Evolutionary conservation across 2,329 filamentous ascomycete genomes (phyloP), one percentile per base, ranked within the genome.

Genomic region (Karstenula rhodostoma): DNA sequence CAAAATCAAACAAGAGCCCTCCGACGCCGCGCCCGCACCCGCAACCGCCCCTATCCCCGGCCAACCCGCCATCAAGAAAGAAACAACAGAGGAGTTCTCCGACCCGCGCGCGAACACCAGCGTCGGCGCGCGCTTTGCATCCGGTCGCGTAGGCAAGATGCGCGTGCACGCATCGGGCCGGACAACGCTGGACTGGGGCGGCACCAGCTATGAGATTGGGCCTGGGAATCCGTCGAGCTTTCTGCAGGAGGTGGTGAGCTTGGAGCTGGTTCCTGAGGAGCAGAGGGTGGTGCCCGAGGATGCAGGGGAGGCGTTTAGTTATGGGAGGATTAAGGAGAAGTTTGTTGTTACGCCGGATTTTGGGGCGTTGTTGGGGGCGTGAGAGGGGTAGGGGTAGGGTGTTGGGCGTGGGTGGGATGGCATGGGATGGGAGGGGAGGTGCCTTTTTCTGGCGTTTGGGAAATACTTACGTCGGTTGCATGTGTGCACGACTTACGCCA

Each of bases 321-420:
- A 89, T 79, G 87, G 87, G 9, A 83, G 87, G 67, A 80, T 89
- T n/a, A 86, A 84, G 73, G 86, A 85, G 56, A 89, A 88, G 75
- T 88, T 89, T 70, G 85, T 89, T 2, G 84, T 89, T 35, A 85
- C 82, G 53, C 87, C 87, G 15, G 82, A 89, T 70, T 89, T 86
- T 84, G 79, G 80, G 49, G 79, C 83, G 67, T 82, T 88, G 62
- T 73, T 83, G 57, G 73, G 74, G 40, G n/a, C 19, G 12, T 22
- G 23, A 22, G n/a, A 19, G 27, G 70, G 63, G 51, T 15, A 35
- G 19, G 51, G 47, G n/a, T n/a, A n/a, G n/a, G 29, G 6, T 19
- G 43, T 17, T 10, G 19, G 17, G 13, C 1, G 7, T 2, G 23
- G 17, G 12, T 17, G 3, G 25, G 12, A 19, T 6, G n/a, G 17